These are phyloP conservation scores for Apiospora phragmitis DNA, from an alignment of 2,329 filamentous ascomycete genomes.

Conservation along the genomic window DNA sequence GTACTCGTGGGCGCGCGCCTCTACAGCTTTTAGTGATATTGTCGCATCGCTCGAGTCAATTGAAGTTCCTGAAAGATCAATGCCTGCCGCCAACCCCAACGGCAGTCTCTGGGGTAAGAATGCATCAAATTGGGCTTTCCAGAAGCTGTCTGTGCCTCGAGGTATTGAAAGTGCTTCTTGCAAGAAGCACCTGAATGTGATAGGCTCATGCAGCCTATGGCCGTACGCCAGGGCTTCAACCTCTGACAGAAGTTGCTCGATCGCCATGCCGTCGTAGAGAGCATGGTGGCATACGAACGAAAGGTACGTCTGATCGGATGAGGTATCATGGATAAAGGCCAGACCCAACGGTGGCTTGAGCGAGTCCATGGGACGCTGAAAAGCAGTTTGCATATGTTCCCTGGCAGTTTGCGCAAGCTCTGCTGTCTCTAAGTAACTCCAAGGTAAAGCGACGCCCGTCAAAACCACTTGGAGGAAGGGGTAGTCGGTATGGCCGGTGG, in stretches of 20 bases:
- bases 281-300: slow-evolving; percentile 72
- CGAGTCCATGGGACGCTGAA: slow-evolving; percentile 42
- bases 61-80: background rate
- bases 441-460: slow-evolving; percentile 39
- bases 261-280: slow-evolving; percentile 81
- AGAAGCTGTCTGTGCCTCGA: slow-evolving; percentile 61
- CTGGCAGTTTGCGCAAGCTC: slow-evolving; percentile 21
- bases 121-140: slow-evolving; percentile 56
- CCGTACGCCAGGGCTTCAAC: slow-evolving; percentile 60
- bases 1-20: slow-evolving; percentile 49
- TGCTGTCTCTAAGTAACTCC: slow-evolving; percentile 36
- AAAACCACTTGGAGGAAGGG: slow-evolving; percentile 76
- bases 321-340: slow-evolving; percentile 36
- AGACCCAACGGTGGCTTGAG: slow-evolving; percentile 46
- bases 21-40: slow-evolving; percentile 41
- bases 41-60: background rate
- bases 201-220: slow-evolving; percentile 44
- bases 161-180: slow-evolving; percentile 52
- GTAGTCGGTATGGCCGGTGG: slow-evolving; percentile 59
- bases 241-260: slow-evolving; percentile 69
- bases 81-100: background rate
- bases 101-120: slow-evolving; percentile 37
- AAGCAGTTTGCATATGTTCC: slow-evolving; percentile 40
- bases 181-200: slow-evolving; percentile 66
- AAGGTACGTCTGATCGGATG: slow-evolving; percentile 34